Evolutionary conservation across 2,329 filamentous ascomycete genomes (phyloP).

Genomic region (Leptographium radiaticola): DNA sequence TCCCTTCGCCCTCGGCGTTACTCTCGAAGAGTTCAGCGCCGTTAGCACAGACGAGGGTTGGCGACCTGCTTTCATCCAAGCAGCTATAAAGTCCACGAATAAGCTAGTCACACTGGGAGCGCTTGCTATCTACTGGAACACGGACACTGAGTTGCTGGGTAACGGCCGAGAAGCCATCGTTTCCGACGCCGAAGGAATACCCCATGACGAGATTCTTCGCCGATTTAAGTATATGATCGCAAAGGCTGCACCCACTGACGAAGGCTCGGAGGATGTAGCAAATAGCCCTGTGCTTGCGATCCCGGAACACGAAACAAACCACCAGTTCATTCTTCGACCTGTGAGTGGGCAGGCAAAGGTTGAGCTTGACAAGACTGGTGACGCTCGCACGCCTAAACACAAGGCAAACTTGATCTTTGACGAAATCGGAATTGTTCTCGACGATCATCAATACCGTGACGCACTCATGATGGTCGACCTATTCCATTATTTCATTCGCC

Average conservation of each 20-base stretch:
- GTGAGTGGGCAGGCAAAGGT: slow-evolving; percentile 92
- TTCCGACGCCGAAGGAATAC: slow-evolving; percentile 44
- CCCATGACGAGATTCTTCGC: slow-evolving; percentile 64
- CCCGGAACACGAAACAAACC: slow-evolving; percentile 25
- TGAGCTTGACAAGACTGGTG: slow-evolving; percentile 86
- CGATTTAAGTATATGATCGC: slow-evolving; percentile 71
- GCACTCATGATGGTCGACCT: slow-evolving; percentile 95
- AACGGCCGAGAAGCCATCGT: slow-evolving; percentile 61
- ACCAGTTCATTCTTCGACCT: slow-evolving; percentile 92
- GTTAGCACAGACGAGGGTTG: slow-evolving; percentile 91
- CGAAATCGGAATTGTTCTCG: slow-evolving; percentile 93
- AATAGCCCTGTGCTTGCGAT: not conserved
- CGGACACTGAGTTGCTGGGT: slow-evolving; percentile 73
- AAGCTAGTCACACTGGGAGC: slow-evolving; percentile 87
- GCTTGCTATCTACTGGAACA: slow-evolving; percentile 95
- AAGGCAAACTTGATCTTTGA: slow-evolving; percentile 90
- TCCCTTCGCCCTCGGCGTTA: slow-evolving; percentile 85
- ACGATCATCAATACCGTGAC: slow-evolving; percentile 95
- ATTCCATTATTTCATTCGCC: slow-evolving; percentile 95
- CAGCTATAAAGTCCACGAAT: slow-evolving; percentile 69
- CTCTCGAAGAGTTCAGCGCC: slow-evolving; percentile 90
- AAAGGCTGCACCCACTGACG: slow-evolving; percentile 29
- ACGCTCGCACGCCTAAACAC: slow-evolving; percentile 65
- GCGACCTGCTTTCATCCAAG: slow-evolving; percentile 92
- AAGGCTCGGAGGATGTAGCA: not conserved